Conservation (phyloP, 805 yeast genomes). For the Starmerella geochares region DNA sequence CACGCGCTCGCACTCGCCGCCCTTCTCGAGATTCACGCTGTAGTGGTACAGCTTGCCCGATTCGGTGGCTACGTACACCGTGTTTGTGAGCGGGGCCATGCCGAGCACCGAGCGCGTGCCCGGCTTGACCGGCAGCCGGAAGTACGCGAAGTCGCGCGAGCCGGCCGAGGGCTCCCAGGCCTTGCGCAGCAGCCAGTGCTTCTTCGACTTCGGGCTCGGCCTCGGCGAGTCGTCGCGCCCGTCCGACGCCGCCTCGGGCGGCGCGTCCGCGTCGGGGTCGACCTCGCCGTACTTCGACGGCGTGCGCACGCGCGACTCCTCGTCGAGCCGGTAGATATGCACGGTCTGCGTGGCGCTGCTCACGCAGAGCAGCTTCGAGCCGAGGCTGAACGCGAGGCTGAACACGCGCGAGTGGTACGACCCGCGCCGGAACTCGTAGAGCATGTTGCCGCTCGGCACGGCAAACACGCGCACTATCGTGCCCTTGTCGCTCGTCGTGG, state of each 20-base stretch:
- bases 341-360: slow-evolving; percentile 85
- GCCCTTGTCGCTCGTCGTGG: slow-evolving; percentile 85
- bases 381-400: slow-evolving; percentile 63
- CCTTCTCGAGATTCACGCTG: slow-evolving; percentile 72
- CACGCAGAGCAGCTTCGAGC: slow-evolving; percentile 64
- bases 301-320: slow-evolving; percentile 1
- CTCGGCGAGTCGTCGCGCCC: not conserved
- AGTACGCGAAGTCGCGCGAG: slow-evolving; percentile 84
- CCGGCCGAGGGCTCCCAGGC: slow-evolving; percentile 8
- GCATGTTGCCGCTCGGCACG: slow-evolving; percentile 43
- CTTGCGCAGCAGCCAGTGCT: slow-evolving; percentile 15
- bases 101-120: slow-evolving; percentile 33
- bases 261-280: not conserved
- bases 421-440: slow-evolving; percentile 73
- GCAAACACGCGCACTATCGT: slow-evolving; percentile 78
- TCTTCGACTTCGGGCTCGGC: slow-evolving; percentile 4
- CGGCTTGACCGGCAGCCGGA: slow-evolving; percentile 50
- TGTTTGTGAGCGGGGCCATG: slow-evolving; percentile 29
- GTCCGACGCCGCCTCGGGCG: not conserved
- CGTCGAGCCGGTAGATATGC: slow-evolving; percentile 52
- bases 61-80: slow-evolving; percentile 53
- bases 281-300: slow-evolving; percentile 3
- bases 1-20: slow-evolving; percentile 81
- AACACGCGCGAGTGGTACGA: slow-evolving; percentile 73
- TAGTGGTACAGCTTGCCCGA: slow-evolving; percentile 76